phyloP scores from a whole-genome alignment of 371 early-diverging fungal genomes.

The Mortierella sp. region DNA sequence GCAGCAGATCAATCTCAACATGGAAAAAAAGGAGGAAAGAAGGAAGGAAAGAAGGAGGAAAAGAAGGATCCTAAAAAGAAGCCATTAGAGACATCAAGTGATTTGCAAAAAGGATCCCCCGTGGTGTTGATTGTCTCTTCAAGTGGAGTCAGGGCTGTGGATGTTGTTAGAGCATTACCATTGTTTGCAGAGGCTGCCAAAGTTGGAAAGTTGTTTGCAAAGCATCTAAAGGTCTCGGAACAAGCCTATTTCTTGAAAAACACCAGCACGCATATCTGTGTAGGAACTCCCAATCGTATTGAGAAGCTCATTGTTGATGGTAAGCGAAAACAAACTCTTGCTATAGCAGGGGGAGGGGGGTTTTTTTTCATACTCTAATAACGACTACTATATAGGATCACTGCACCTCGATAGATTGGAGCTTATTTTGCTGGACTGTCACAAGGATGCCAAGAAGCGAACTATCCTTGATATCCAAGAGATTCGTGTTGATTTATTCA shows the following conservation, averaged over 20 bases:
- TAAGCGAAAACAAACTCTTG: conserved; percentile 16
- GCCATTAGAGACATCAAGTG: conserved; percentile 61
- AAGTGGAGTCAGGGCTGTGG: conserved; percentile 82
- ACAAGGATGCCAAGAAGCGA: conserved; percentile 81
- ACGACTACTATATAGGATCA: conserved; percentile 54
- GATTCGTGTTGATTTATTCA: conserved; percentile 75
- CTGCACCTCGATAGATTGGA: conserved; percentile 75
- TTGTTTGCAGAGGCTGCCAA: conserved; percentile 63
- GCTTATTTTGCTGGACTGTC: conserved; percentile 79
- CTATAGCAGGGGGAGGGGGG: too few species aligned
- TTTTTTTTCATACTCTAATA: neutral
- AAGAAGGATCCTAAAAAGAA: conserved; percentile 59
- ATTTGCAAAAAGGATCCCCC: conserved; percentile 68
- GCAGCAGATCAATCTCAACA: conserved; percentile 15
- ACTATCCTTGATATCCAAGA: conserved; percentile 84
- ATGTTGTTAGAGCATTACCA: conserved; percentile 67
- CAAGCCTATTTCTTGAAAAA: conserved; percentile 74
- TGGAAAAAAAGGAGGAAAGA: conserved; percentile 11
- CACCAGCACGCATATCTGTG: conserved; percentile 75
- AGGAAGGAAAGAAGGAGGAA: conserved; percentile 48
- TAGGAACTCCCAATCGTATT: conserved; percentile 89
- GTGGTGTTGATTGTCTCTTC: conserved; percentile 78
- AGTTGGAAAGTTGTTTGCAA: conserved; percentile 87
- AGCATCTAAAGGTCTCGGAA: conserved; percentile 85
- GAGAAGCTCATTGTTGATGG: conserved; percentile 74